Evolutionary conservation across 306 rosid genomes (phyloP).

Genomic region (Vigna radiata): DNA sequence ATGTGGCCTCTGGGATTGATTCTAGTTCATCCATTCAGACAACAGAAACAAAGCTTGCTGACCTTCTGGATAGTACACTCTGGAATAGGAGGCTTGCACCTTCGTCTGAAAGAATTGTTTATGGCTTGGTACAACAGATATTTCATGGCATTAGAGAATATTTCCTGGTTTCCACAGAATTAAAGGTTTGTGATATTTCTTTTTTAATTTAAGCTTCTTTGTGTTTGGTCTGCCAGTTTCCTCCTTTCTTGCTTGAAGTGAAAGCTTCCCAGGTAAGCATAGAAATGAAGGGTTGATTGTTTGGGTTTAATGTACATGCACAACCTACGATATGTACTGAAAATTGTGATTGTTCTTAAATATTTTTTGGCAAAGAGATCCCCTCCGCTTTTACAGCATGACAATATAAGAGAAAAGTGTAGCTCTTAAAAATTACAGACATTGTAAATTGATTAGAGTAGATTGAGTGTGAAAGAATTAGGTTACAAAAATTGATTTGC

Average conservation of each 20-base stretch:
- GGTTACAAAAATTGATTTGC: neutral
- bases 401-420: neutral
- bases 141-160: conserved; percentile 96
- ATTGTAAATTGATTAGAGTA: neutral
- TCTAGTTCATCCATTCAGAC: conserved; percentile 65
- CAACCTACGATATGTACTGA: neutral
- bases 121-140: conserved; percentile 96
- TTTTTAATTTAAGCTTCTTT: conserved; percentile 24
- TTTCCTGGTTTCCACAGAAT: conserved; percentile 93
- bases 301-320: neutral
- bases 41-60: conserved; percentile 92
- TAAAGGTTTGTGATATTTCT: conserved; percentile 73
- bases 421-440: neutral
- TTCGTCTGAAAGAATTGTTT: conserved; percentile 96
- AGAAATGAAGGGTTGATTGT: conserved; percentile 26
- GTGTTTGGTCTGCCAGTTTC: neutral
- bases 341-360: neutral
- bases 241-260: conserved; percentile 29
- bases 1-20: conserved; percentile 82
- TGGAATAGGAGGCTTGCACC: conserved; percentile 99
- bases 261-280: conserved; percentile 2
- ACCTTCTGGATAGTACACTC: conserved; percentile 96
- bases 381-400: neutral
- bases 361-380: neutral
- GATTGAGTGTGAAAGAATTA: neutral